These are phyloP conservation scores for Pseudoneurospora amorphoporcata DNA, from an alignment of 495 filamentous ascomycete genomes.

Conservation along the genomic window DNA sequence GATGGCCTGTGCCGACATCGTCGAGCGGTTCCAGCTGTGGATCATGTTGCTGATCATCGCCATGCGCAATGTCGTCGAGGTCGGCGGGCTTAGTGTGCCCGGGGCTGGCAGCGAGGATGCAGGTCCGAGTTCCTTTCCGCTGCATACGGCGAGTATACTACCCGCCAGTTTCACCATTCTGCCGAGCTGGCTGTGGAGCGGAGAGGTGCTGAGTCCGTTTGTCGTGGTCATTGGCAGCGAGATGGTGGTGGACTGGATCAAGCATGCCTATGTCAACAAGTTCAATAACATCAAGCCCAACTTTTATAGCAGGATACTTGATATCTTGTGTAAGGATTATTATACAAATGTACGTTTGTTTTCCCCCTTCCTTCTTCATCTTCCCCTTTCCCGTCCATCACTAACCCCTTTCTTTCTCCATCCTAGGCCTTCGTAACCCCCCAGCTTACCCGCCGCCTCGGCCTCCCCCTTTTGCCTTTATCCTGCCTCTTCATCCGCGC, in stretches of 20 bases:
- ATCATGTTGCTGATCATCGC: constrained; percentile 94
- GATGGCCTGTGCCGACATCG: constrained; percentile 88
- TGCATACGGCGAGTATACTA: constrained; percentile 52
- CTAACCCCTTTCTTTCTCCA: background rate
- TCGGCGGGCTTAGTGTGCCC: constrained; percentile 55
- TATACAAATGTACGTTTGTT: constrained; percentile 64
- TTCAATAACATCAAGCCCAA: constrained; percentile 93
- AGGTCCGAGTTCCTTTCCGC: constrained; percentile 32
- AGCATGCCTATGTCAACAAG: constrained; percentile 95
- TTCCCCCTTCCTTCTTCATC: background rate
- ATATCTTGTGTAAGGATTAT: constrained; percentile 93
- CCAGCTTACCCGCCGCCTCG: constrained; percentile 74
- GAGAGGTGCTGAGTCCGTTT: constrained; percentile 84
- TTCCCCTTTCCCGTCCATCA: background rate
- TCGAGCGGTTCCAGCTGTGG: constrained; percentile 96
- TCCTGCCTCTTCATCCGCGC: constrained; percentile 93
- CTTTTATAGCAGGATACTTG: constrained; percentile 80
- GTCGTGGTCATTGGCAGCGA: constrained; percentile 88
- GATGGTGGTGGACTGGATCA: constrained; percentile 95
- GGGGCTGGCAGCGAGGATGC: constrained; percentile 36
- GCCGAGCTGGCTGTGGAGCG: constrained; percentile 62
- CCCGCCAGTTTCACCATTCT: constrained; percentile 83
- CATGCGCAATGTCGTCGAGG: constrained; percentile 88
- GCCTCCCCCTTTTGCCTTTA: constrained; percentile 83
- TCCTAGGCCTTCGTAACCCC: constrained; percentile 72